Base-by-base conservation (phyloP, 768 basidiomycete species). In the Erythrobasidium yunnanense region DNA sequence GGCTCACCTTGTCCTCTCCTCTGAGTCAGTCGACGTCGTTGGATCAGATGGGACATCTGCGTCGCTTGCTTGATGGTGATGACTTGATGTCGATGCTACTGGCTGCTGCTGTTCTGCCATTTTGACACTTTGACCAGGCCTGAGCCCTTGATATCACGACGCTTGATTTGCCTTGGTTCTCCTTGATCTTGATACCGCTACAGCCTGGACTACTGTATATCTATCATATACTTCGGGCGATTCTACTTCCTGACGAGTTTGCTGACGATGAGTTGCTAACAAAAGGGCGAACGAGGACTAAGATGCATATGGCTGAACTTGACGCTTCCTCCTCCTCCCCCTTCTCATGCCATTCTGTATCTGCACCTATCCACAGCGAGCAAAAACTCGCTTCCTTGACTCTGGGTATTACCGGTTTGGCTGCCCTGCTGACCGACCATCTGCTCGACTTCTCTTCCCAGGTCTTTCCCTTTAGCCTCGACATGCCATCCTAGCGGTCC, bases 401-500 rank as follows among this genome's bases (percentile, higher is more conserved):
- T 51, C n/a, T 42, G 38, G 8, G 17, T 32, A 6, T 22, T 13
- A 55, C 27, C 13, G 11, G 8, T 13, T 18, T n/a, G 8, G 13
- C 17, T 13, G 8, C 54, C 54, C 18, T 55, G 25, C 7, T 46
- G 22, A 2, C 17, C 30, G 18, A 55, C 45, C 33, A 56, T 54
- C 8, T n/a, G 23, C 29, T 58, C 65, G 13, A 66, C 65, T 35
- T 66, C 65, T 45, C 52, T 49, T 6, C 65, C 65, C 18, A 66
- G 38, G 30, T 66, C 65, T n/a, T 54, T 49, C 3, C 65, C 65
- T n/a, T 58, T 55, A 17, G n/a, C 17, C 54, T 66, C 65, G 34
- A 63, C 60, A 38, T 56, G 55, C 55, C 52, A 66, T 11, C 65
- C 65, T 15, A 66, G 54, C 11, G 65, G 65, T 25, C 65, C 65